Conservation (phyloP, 305 asterid genomes). For the Fraxinus xanthoxyloides region DNA sequence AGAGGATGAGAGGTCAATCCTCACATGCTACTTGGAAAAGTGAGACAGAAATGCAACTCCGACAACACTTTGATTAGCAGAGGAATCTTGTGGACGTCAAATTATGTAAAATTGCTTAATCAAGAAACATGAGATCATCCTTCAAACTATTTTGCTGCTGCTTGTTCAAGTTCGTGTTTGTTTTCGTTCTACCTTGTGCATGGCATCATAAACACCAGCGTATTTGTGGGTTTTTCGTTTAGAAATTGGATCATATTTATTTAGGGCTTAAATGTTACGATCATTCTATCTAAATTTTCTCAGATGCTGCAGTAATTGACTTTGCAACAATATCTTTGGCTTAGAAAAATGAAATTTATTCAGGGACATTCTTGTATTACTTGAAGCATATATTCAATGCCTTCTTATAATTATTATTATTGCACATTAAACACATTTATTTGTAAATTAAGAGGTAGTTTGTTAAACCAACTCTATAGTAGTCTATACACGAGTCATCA, state of each 20-base stretch:
- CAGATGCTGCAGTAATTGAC: neutral
- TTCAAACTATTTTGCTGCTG: neutral
- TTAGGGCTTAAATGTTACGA: neutral
- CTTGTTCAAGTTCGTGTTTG: neutral
- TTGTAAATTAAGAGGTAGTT: neutral
- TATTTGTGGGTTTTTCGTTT: neutral
- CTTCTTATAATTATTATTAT: neutral
- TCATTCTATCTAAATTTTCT: neutral
- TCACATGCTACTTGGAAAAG: conserved; percentile 95
- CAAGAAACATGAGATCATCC: neutral
- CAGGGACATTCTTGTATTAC: no score
- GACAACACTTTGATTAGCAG: conserved; percentile 88
- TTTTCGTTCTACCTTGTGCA: neutral
- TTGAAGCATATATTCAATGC: neutral
- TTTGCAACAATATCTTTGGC: neutral
- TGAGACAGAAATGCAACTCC: conserved; percentile 93
- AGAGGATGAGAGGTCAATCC: conserved; percentile 94
- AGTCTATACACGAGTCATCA: neutral
- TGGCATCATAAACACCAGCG: neutral
- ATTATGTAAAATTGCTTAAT: neutral
- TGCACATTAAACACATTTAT: neutral
- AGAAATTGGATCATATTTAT: neutral
- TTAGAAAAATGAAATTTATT: neutral
- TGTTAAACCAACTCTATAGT: neutral
- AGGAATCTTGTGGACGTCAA: neutral